These are phyloP conservation scores for Hagleromyces aurorensis DNA, from an alignment of 805 yeast genomes.

Conservation along the genomic window DNA sequence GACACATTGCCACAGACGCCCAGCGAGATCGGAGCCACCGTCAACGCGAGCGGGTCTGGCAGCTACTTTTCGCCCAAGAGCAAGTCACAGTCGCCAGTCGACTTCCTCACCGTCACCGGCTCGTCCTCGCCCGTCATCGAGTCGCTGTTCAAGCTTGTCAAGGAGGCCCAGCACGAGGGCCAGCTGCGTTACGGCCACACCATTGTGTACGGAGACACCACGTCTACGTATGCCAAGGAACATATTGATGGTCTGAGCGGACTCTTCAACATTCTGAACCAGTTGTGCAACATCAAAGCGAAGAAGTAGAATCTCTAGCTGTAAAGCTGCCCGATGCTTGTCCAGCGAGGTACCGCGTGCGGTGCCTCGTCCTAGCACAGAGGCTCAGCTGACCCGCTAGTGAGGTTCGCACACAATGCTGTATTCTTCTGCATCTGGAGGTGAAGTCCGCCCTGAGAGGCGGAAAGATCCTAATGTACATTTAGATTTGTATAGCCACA, in stretches of 20 bases:
- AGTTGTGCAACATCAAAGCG: too few relatives aligned
- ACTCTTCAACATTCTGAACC: slow-evolving; percentile 43
- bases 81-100: slow-evolving; percentile 25
- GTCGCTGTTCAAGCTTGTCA: slow-evolving; percentile 49
- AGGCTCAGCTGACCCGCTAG: too few relatives aligned
- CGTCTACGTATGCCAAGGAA: slow-evolving; percentile 51
- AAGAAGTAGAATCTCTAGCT: too few relatives aligned
- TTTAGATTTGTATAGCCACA: too few relatives aligned
- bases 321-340: too few relatives aligned
- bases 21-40: slow-evolving; percentile 9
- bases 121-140: slow-evolving; percentile 65
- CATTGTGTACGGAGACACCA: slow-evolving; percentile 48
- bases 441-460: too few relatives aligned
- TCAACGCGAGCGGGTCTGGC: slow-evolving; percentile 6
- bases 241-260: slow-evolving; percentile 66
- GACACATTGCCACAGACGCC: slow-evolving; percentile 22
- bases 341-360: too few relatives aligned
- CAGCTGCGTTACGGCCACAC: slow-evolving; percentile 44
- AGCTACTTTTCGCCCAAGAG: slow-evolving; percentile 9
- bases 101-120: slow-evolving; percentile 51
- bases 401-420: too few relatives aligned
- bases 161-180: slow-evolving; percentile 33
- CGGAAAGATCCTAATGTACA: too few relatives aligned
- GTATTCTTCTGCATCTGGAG: too few relatives aligned
- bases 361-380: too few relatives aligned